These are phyloP conservation scores for Bipolaris cookei DNA, from an alignment of 2,329 filamentous ascomycete species.

Conservation along the genomic window DNA sequence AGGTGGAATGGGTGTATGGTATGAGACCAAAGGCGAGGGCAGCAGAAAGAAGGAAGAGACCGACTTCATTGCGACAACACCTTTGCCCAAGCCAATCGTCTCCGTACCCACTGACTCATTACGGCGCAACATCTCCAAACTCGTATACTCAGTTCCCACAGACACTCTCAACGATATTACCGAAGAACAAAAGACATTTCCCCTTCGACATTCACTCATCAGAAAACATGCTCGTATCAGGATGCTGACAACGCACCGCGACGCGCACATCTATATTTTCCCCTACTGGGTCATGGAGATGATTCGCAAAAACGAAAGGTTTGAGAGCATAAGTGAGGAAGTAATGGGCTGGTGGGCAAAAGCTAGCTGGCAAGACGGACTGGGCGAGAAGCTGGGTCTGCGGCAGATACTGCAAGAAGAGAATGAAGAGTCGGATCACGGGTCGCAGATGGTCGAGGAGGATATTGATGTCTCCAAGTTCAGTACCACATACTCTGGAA, in stretches of 20 bases:
- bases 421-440: conserved; percentile 47
- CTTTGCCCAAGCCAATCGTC: conserved; percentile 65
- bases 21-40: conserved; percentile 79
- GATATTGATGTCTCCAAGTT: conserved; percentile 61
- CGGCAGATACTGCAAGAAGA: conserved; percentile 66
- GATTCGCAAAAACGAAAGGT: conserved; percentile 75
- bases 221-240: conserved; percentile 75
- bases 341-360: conserved; percentile 96
- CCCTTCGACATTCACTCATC: conserved; percentile 77
- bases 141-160: conserved; percentile 86
- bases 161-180: conserved; percentile 85
- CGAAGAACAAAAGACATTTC: conserved; percentile 74
- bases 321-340: conserved; percentile 90
- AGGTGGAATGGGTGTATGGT: conserved; percentile 89
- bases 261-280: conserved; percentile 94
- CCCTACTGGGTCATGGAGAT: conserved; percentile 90
- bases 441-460: conserved; percentile 54
- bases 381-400: conserved; percentile 78
- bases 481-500: conserved; percentile 57
- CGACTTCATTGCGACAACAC: conserved; percentile 84
- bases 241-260: conserved; percentile 82
- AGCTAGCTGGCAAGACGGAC: conserved; percentile 83
- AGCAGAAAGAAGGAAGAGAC: conserved; percentile 89
- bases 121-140: conserved; percentile 71
- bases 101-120: conserved; percentile 69